Evolutionary conservation across 192 early-diverging fungal species (phyloP), one percentile per base, ranked within the genome.

Genomic region (Lobulomyces angularis): DNA sequence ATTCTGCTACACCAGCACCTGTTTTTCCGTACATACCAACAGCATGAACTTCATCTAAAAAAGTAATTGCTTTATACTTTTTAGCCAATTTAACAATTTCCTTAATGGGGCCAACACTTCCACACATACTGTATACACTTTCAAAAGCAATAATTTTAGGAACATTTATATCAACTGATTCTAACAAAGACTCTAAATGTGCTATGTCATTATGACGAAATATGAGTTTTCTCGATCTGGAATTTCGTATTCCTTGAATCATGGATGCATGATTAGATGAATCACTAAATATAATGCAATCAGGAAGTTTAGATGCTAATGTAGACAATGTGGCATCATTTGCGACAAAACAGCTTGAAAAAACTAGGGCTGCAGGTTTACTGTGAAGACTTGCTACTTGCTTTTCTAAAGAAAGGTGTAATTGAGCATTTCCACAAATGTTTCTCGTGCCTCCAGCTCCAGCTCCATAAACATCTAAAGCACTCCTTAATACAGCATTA

Each of bases 391-490:
- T 61, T 0, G 94, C 90, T 42, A 98, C 67, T 69, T 93, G 90
- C 4, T 73, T 48, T 62, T 98, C 94, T 12, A 98, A 74, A 22
- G 66, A 74, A 38, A 98, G 67, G 56, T 98, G 94, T 45, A 92
- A 79, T 48, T 84, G 84, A 41, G 89, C 86, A 64, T 98, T 98
- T 30, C 94, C 94, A 21, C 90, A 90, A 64, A 98, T 98, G 74
- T 98, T 98, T 48, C 94, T 82, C 16, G 94, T 98, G 48, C 94
- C 94, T 46, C 94, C 94, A 18, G 94, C 94, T 37, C 94, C 94
- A 35, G 94, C 87, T 24, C 94, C 94, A 65, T 98, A 98, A 45
- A 71, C 84, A 71, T 89, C 84, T 49, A 98, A 60, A 27, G 91
- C 86, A 4, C 64, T 48, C 49, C 77, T 83, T 25, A 29, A 17